Evolutionary conservation across 345 rosid genomes (phyloP), one percentile per base, ranked within the genome.

Genomic region (Luvunga scandens): DNA sequence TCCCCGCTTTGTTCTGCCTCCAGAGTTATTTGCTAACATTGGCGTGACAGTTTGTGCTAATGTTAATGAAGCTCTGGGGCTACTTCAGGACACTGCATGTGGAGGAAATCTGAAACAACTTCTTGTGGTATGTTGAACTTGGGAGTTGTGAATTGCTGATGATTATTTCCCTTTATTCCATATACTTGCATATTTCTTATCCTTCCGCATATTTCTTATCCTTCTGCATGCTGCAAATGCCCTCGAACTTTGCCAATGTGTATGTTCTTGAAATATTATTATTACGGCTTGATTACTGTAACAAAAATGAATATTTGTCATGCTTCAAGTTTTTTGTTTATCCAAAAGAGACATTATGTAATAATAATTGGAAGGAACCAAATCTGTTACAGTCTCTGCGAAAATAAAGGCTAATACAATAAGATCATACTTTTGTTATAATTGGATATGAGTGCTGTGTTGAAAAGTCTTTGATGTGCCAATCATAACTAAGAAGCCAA

Each of bases 1-100:
- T 30, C 98, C 99, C 25, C 99, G 96, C 56, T 78, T 97, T 66
- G 89, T 89, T 80, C 79, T 94, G 83, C 97, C 98, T 19, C 78
- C 89, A 2, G 95, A 92, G 31, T 25, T 97, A 80, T 97, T 97
- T 85, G 90, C 87, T 28, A 91, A 88, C 63, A 79, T 88, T 4
- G 98, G 97, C 45, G 76, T 83, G 67, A 62, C 93, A 25, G 64
- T 88, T 79, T 97, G 98, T 45, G 81, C 64, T 55, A 91, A 90
- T 87, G 86, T 94, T 45, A 97, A 94, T 79, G 83, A 79, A 27
- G 92, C 85, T 72, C 84, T 97, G 83, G 71, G 74, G 77, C 89
- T 78, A 81, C 93, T 94, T 82, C 99, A 94, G 81, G 94, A 93
- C 80, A 82, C 91, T 83, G 76, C 98, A n/a, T 86, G 92, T 76